Evolutionary conservation across 495 filamentous ascomycete species (phyloP).

Genomic region (Xylaria curta): DNA sequence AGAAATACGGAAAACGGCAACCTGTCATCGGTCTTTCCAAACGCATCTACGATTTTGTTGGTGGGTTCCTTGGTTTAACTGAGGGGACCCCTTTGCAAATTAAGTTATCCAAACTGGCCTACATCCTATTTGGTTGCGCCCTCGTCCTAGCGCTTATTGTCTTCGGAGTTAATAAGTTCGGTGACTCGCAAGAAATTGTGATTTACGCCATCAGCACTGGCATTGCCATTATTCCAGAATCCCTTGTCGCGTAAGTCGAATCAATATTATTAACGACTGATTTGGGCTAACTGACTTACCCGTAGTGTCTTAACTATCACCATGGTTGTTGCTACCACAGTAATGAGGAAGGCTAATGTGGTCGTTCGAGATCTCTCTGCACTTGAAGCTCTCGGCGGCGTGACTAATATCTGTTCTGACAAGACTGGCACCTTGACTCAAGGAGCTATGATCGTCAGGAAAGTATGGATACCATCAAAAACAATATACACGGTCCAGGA

Average conservation of each 20-base stretch:
- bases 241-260: constrained; percentile 62
- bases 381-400: constrained; percentile 81
- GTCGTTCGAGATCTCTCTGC: constrained; percentile 79
- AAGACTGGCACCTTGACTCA: constrained; percentile 86
- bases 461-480: constrained; percentile 76
- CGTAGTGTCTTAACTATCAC: constrained; percentile 69
- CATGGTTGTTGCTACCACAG: constrained; percentile 77
- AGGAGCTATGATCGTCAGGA: constrained; percentile 78
- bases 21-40: constrained; percentile 62
- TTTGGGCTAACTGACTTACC: constrained; percentile 12
- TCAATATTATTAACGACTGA: not conserved
- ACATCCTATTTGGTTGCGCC: constrained; percentile 75
- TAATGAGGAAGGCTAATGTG: constrained; percentile 78
- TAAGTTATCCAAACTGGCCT: constrained; percentile 80
- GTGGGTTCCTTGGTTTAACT: constrained; percentile 76
- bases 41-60: constrained; percentile 67
- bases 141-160: constrained; percentile 79
- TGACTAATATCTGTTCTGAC: constrained; percentile 89
- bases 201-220: constrained; percentile 81
- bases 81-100: constrained; percentile 80
- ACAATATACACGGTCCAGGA: constrained; percentile 63
- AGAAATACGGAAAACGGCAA: constrained; percentile 64
- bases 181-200: constrained; percentile 71
- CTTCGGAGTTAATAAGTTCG: constrained; percentile 76
- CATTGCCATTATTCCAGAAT: constrained; percentile 76